Percentiles rank a stretch among this genome's conserved stretches.
Conservation (phyloP, 371 early-diverging fungal genomes). For the Mortierella sp. region DNA sequence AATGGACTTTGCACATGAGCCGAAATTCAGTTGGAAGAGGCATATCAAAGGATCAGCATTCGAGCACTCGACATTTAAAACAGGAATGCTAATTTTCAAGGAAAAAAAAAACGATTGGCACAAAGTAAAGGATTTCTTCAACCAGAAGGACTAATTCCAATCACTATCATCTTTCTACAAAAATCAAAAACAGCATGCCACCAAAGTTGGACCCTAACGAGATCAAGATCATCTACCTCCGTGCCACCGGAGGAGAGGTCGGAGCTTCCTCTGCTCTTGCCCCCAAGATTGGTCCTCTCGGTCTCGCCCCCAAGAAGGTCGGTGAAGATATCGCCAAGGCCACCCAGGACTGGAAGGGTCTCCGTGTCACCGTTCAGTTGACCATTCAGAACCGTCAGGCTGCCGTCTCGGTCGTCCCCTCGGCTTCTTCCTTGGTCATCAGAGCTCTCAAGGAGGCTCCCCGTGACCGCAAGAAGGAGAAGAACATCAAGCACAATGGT, state of each 20-base stretch:
- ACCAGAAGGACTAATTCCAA: no score
- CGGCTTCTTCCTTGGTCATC: slow-evolving; percentile 98
- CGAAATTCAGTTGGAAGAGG: no score
- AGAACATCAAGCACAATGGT: slow-evolving; percentile 98
- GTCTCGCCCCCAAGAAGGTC: slow-evolving; percentile 99
- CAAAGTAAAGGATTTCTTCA: no score
- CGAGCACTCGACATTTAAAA: no score
- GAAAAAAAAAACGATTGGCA: no score
- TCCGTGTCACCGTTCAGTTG: slow-evolving; percentile 98
- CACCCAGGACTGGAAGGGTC: slow-evolving; percentile 99
- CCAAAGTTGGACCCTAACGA: slow-evolving; percentile 93
- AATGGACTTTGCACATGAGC: no score
- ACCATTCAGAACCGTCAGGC: slow-evolving; percentile 99
- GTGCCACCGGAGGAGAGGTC: slow-evolving; percentile 99
- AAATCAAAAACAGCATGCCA: slow-evolving; percentile 72
- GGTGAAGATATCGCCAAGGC: slow-evolving; percentile 99
- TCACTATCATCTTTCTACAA: no score
- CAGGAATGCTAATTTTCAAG: no score
- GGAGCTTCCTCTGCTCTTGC: slow-evolving; percentile 99
- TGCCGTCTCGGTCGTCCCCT: slow-evolving; percentile 96
- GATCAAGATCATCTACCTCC: slow-evolving; percentile 94
- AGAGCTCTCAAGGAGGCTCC: slow-evolving; percentile 99
- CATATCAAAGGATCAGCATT: no score
- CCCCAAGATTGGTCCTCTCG: slow-evolving; percentile 99
- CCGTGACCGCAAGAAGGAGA: slow-evolving; percentile 99